phyloP scores from a whole-genome alignment of 257 asterid species.

The Catharanthus roseus region DNA sequence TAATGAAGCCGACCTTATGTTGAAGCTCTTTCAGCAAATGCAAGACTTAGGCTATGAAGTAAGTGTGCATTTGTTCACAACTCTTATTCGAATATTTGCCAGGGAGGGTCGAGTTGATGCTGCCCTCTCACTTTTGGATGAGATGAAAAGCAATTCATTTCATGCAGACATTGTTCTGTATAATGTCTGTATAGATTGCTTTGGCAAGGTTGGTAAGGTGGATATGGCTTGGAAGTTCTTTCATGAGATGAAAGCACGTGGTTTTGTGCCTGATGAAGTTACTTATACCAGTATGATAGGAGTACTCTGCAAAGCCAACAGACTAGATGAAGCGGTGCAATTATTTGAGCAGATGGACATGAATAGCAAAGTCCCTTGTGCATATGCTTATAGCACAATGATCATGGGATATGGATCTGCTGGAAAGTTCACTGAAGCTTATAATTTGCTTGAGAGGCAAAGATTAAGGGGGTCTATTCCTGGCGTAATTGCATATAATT shows the following conservation, averaged over 20 bases:
- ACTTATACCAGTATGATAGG: slow-evolving; percentile 92
- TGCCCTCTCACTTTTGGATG: slow-evolving; percentile 76
- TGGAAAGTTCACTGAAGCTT: slow-evolving; percentile 80
- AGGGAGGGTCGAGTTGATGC: slow-evolving; percentile 79
- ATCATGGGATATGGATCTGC: slow-evolving; percentile 91
- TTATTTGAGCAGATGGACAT: slow-evolving; percentile 81
- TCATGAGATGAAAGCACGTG: slow-evolving; percentile 69
- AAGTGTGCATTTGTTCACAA: slow-evolving; percentile 72
- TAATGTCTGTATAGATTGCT: slow-evolving; percentile 85
- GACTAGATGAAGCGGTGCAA: slow-evolving; percentile 68
- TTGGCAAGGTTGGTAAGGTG: slow-evolving; percentile 85
- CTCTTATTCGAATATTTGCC: slow-evolving; percentile 76
- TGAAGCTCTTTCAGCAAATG: slow-evolving; percentile 74
- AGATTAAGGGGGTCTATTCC: slow-evolving; percentile 82
- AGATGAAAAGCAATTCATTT: slow-evolving; percentile 76
- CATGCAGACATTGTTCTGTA: slow-evolving; percentile 85
- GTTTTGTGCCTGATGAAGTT: slow-evolving; percentile 76
- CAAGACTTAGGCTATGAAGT: slow-evolving; percentile 95
- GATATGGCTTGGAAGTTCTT: slow-evolving; percentile 97
- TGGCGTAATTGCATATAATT: slow-evolving; percentile 78
- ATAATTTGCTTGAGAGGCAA: slow-evolving; percentile 79
- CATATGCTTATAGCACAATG: slow-evolving; percentile 94
- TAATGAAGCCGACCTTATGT: slow-evolving; percentile 70
- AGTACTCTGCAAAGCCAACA: slow-evolving; percentile 69
- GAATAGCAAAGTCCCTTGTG: slow-evolving; percentile 75